Percentiles rank a stretch among this genome's conserved stretches.
phyloP scores from a whole-genome alignment of 176 grass and related monocot genomes.

The barley (Hordeum vulgare) region DNA sequence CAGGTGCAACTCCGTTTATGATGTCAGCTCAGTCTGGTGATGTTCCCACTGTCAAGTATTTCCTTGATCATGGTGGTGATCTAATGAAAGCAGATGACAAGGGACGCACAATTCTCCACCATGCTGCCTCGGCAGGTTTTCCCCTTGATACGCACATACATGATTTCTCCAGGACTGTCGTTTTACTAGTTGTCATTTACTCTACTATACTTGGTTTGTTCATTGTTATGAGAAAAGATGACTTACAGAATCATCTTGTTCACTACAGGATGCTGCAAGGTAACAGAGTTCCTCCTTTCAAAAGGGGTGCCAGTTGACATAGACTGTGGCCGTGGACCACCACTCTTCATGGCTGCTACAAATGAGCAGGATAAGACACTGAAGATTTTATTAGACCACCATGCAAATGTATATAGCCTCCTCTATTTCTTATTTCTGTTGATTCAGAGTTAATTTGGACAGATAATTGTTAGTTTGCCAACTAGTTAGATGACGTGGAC shows the following conservation, averaged over 20 bases:
- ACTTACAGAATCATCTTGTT: not conserved
- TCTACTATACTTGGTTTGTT: not conserved
- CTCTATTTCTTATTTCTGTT: not conserved
- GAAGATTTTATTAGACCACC: conserved; percentile 34
- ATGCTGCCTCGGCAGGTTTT: conserved; percentile 1
- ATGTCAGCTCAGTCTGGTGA: not conserved
- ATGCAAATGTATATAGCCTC: conserved; percentile 13
- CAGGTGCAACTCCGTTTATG: conserved; percentile 27
- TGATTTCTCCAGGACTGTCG: not conserved
- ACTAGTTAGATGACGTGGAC: not conserved
- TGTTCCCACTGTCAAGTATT: conserved; percentile 25
- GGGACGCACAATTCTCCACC: conserved; percentile 8
- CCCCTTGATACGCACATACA: not conserved
- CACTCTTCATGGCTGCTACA: not conserved
- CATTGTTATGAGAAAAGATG: not conserved
- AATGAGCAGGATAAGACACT: conserved; percentile 15
- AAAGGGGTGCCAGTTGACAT: conserved; percentile 26
- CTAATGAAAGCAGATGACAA: conserved; percentile 11
- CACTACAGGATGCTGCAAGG: conserved; percentile 8
- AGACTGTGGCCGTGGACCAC: conserved; percentile 18
- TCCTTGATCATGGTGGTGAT: conserved; percentile 27
- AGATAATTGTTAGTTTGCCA: not conserved
- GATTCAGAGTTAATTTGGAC: not conserved
- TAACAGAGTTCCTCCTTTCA: conserved; percentile 20
- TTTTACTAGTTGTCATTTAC: not conserved